Conservation (phyloP, 75 land plant genomes). For the Azolla pinnata region DNA sequence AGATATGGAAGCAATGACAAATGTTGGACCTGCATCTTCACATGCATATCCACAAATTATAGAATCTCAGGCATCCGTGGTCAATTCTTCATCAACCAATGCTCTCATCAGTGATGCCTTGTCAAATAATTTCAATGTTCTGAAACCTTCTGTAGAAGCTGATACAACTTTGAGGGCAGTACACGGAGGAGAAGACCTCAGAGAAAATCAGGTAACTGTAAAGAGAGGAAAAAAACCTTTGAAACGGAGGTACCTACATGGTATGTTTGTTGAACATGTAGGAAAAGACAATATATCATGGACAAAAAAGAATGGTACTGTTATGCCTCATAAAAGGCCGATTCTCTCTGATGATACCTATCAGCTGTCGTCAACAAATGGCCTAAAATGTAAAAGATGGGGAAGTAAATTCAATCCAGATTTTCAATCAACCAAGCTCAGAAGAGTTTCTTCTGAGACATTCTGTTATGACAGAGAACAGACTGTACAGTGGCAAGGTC, state of each 20-base stretch:
- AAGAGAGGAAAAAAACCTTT: slow-evolving; percentile 10
- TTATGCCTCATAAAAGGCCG: too few species aligned
- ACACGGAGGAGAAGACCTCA: too few species aligned
- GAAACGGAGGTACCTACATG: slow-evolving; percentile 34
- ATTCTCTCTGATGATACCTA: not conserved
- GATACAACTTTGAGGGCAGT: too few species aligned
- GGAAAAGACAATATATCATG: too few species aligned
- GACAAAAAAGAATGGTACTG: too few species aligned
- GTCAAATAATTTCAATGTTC: not conserved
- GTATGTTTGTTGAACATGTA: too few species aligned
- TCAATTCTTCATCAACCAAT: slow-evolving; percentile 22
- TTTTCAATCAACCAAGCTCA: too few species aligned
- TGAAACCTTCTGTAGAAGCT: not conserved
- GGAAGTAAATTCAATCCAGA: too few species aligned
- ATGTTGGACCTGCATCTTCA: slow-evolving; percentile 5
- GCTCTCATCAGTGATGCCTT: slow-evolving; percentile 7
- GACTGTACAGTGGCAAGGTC: too few species aligned
- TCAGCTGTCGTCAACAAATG: not conserved
- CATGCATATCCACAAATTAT: slow-evolving; percentile 8
- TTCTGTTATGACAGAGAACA: too few species aligned
- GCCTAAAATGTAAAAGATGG: not conserved
- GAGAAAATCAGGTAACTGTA: too few species aligned
- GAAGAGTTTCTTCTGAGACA: too few species aligned
- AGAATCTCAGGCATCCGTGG: slow-evolving; percentile 16
- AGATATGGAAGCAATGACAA: slow-evolving; percentile 25